Conservation (phyloP, 345 rosid species). For the Clausena lansium region DNA sequence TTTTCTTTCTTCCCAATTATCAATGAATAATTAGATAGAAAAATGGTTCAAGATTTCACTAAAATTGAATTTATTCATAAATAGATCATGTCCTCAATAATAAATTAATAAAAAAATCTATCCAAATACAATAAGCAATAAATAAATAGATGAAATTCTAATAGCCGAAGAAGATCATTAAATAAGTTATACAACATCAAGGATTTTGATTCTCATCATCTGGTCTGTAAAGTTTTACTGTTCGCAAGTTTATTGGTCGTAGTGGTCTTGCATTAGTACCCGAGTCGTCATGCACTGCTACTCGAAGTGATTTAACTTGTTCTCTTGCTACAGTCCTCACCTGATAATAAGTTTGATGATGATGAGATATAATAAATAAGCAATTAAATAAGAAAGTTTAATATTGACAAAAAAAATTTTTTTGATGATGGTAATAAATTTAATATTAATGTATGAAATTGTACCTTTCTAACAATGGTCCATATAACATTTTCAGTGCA, state of each 20-base stretch:
- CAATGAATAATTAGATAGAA: too few relatives aligned
- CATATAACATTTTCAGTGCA: constrained; percentile 73
- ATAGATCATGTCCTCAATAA: background rate
- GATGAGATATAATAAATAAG: background rate
- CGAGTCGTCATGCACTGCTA: constrained; percentile 67
- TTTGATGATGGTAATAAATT: background rate
- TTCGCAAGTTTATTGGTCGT: constrained; percentile 45
- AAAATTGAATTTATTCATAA: too few relatives aligned
- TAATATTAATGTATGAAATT: background rate
- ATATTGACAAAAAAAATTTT: background rate
- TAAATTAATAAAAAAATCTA: background rate
- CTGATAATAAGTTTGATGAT: constrained; percentile 22
- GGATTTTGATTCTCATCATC: constrained; percentile 14
- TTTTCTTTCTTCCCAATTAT: too few relatives aligned
- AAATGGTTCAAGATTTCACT: too few relatives aligned
- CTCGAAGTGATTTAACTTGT: constrained; percentile 64
- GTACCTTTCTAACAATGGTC: constrained; percentile 66
- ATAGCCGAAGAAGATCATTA: background rate
- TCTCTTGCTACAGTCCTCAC: constrained; percentile 57
- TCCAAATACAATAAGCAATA: background rate
- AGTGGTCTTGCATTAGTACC: constrained; percentile 67
- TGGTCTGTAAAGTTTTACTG: constrained; percentile 46
- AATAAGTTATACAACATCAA: background rate
- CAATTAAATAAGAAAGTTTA: background rate
- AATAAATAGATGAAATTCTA: too few relatives aligned